phyloP scores from a whole-genome alignment of 192 early-diverging fungal species.

The Backusella australiensis region DNA sequence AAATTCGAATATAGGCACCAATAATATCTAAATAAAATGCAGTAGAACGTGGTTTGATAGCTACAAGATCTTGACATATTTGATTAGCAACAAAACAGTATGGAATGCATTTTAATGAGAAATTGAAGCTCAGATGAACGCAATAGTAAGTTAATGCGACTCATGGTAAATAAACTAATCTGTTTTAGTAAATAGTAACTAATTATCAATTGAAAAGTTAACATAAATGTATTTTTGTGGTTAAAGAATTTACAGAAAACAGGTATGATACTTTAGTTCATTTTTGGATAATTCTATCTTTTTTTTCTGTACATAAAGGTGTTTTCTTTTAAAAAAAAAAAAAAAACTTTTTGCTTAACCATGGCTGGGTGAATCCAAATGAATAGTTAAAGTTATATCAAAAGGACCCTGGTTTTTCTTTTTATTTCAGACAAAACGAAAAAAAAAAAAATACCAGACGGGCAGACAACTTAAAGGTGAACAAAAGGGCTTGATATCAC shows the following conservation, averaged over 20 bases:
- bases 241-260: background rate
- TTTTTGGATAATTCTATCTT: background rate
- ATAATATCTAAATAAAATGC: background rate
- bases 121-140: background rate
- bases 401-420: background rate
- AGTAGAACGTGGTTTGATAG: background rate
- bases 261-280: background rate
- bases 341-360: background rate
- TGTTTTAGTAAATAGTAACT: background rate
- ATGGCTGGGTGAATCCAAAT: background rate
- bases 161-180: background rate
- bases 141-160: background rate
- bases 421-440: background rate
- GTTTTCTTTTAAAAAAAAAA: background rate
- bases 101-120: background rate
- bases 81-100: background rate
- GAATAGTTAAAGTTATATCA: background rate
- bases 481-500: background rate
- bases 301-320: background rate
- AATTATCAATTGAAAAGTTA: background rate
- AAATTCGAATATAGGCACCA: background rate
- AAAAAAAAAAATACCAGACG: no score
- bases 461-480: background rate
- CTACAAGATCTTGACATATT: background rate
- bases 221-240: background rate